These are phyloP conservation scores for Gentiana dahurica DNA, from an alignment of 257 asterid genomes.

Conservation along the genomic window DNA sequence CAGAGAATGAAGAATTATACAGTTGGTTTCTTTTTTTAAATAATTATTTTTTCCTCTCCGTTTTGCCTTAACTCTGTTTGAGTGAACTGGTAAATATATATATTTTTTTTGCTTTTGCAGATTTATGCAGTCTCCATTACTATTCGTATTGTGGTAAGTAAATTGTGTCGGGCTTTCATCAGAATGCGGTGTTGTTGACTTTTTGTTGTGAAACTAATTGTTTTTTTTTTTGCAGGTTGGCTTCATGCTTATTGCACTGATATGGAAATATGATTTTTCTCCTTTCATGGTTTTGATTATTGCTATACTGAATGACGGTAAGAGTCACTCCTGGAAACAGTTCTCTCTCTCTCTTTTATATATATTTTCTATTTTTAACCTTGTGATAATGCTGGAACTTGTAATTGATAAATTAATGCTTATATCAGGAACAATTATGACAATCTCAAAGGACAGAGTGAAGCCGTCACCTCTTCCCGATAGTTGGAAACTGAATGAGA, in stretches of 20 bases:
- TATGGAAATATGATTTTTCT: constrained; percentile 54
- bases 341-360: background rate
- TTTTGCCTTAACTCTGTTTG: background rate
- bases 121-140: constrained; percentile 70
- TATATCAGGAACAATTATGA: constrained; percentile 52
- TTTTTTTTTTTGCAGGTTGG: constrained; percentile 36
- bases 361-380: background rate
- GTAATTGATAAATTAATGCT: background rate
- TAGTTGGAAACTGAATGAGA: constrained; percentile 50
- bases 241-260: constrained; percentile 41
- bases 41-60: background rate
- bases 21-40: background rate
- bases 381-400: background rate
- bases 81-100: background rate
- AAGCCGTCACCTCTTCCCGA: constrained; percentile 62
- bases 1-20: constrained; percentile 71
- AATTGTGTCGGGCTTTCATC: background rate
- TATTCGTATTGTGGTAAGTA: constrained; percentile 62
- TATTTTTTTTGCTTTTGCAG: constrained; percentile 25
- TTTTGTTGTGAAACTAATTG: background rate
- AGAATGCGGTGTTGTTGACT: no score
- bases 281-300: constrained; percentile 73
- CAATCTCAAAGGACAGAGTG: constrained; percentile 54
- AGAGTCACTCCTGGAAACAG: background rate
- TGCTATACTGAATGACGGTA: constrained; percentile 64